Evolutionary conservation across 139 green algal genomes (phyloP), one percentile per base, ranked within the genome.

Genomic region (Yamagishiella unicocca): DNA sequence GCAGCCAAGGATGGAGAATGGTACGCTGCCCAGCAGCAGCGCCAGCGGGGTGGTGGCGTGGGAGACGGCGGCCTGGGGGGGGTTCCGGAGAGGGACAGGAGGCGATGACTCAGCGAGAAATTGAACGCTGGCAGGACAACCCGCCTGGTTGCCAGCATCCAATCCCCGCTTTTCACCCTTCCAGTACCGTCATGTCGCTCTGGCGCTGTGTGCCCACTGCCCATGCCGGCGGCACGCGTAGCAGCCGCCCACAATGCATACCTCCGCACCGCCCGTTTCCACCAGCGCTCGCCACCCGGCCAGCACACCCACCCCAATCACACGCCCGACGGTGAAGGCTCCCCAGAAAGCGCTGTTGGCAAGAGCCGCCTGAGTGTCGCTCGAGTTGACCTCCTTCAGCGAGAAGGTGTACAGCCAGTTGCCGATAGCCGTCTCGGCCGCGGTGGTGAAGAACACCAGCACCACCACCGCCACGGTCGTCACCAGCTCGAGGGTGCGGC

Each of bases 361-460:
- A 31, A 89, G 31, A n/a, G 89, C 89, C 33, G 89, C 84, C 29
- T 88, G 43, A 3, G 45, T 37, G 61, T 92, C 89, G 25, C 37
- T 50, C 29, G 71, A 27, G n/a, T 66, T 54, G 22, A 77, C 76
- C 88, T 89, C 82, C 68, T 40, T 6, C 40, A 89, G 17, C 22
- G 58, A 62, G 12, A 89, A 92, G 10, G 85, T 92, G 86, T 85
- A 88, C 4, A 92, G 19, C 89, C 89, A 92, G 82, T 92, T 92
- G 50, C 89, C 89, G 35, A 93, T 84, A 19, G 90, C 81, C 7
- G 90, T 93, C 82, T 93, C 90, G 3, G 90, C 90, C 4, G 85
- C 87, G 10, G 90, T 93, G 45, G 90, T 90, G 70, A 88, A 77
- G 77, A 93, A 93, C 24, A 93, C 90, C 37, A 93, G 76, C n/a